Evolutionary conservation across 1,284 basidiomycete genomes (phyloP).

Genomic region (Naganishia cerealis): DNA sequence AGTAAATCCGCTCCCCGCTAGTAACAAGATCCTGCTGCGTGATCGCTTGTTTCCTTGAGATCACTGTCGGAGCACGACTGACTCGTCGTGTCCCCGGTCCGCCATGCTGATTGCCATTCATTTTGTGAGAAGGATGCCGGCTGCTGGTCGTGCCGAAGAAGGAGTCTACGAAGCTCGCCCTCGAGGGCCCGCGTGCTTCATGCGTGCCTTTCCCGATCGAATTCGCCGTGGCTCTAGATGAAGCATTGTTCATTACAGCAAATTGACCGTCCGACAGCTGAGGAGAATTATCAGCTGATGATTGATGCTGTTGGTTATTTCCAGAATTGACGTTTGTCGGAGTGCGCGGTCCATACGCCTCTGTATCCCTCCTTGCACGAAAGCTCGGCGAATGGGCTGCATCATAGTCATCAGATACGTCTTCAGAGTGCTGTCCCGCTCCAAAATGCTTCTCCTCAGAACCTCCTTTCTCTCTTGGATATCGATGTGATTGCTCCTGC

Average conservation of each 20-base stretch:
- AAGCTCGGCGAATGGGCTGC: constrained; percentile 8
- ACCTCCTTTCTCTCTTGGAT: constrained; percentile 14
- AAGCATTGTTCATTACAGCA: background rate
- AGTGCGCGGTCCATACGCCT: constrained; percentile 41
- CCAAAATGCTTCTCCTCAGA: background rate
- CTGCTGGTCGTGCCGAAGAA: constrained; percentile 21
- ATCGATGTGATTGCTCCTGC: background rate
- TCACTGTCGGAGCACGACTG: constrained; percentile 74
- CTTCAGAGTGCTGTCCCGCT: background rate
- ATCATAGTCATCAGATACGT: constrained; percentile 18
- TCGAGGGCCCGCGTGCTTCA: constrained; percentile 15
- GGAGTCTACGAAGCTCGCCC: constrained; percentile 28
- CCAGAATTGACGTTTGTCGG: constrained; percentile 24
- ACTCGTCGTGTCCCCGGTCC: constrained; percentile 43
- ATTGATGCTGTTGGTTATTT: constrained; percentile 2
- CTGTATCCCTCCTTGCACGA: constrained; percentile 45
- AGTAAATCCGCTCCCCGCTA: constrained; percentile 91
- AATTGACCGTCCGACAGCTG: background rate
- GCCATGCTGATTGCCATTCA: constrained; percentile 9
- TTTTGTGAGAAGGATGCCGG: background rate
- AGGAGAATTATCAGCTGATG: constrained; percentile 12
- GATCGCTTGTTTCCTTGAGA: constrained; percentile 86
- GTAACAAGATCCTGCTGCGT: constrained; percentile 83
- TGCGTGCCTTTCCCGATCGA: constrained; percentile 1
- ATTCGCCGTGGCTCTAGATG: background rate